phyloP scores from a whole-genome alignment of 2,329 filamentous ascomycete species.

The Cordyceps fumosorosea region DNA sequence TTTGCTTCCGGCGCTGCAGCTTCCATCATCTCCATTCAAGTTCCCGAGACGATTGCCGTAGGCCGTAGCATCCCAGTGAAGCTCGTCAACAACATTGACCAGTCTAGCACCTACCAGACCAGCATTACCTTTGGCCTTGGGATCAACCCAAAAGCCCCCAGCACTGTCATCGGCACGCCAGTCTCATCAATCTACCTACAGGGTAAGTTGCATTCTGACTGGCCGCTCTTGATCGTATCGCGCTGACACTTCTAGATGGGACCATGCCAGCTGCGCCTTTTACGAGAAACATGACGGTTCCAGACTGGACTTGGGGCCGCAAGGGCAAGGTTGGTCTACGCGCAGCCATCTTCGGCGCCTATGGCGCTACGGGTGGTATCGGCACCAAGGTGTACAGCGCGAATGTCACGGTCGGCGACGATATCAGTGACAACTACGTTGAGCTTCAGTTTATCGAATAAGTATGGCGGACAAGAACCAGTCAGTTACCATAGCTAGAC shows the following conservation, averaged over 20 bases:
- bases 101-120: conserved; percentile 1
- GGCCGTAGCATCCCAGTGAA: neutral
- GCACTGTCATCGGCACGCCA: neutral
- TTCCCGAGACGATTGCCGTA: neutral
- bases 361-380: neutral
- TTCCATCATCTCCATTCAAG: neutral
- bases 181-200: conserved; percentile 8
- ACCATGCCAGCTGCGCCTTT: neutral
- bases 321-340: neutral
- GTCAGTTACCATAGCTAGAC: neutral
- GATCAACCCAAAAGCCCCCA: neutral
- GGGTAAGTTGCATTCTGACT: neutral
- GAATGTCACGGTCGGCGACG: neutral
- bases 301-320: neutral
- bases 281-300: neutral
- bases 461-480: neutral
- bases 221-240: too few species aligned
- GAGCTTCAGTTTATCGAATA: neutral
- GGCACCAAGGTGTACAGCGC: neutral
- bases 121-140: neutral
- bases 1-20: neutral
- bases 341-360: neutral
- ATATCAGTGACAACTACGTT: conserved; percentile 1
- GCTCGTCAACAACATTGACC: conserved; percentile 9
- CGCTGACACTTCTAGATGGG: neutral